Percentiles rank a stretch among this genome's conserved stretches.
Evolutionary conservation across 1,139 yeast genomes (phyloP).

Genomic region (Blastobotrys raffinosifermentans): DNA sequence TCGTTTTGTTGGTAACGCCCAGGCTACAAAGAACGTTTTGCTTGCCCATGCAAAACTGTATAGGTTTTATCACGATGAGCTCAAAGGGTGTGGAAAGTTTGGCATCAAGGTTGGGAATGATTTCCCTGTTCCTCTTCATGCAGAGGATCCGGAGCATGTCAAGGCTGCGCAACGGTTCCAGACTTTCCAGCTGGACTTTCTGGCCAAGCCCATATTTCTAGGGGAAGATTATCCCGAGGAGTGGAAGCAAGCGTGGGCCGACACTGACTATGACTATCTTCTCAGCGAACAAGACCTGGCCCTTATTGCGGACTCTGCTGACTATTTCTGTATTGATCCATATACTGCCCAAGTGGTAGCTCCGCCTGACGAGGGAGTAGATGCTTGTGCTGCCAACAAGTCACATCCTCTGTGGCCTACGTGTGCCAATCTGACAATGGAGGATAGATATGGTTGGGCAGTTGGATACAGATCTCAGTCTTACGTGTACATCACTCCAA

Average conservation of each 20-base stretch:
- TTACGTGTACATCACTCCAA: not conserved
- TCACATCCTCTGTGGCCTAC: not conserved
- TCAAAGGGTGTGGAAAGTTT: not conserved
- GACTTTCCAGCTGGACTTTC: not conserved
- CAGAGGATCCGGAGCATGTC: not conserved
- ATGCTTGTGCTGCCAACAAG: conserved; percentile 1
- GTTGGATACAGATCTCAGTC: not conserved
- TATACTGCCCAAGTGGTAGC: not conserved
- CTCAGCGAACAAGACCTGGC: not conserved
- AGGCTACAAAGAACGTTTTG: not conserved
- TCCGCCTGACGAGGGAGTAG: not conserved
- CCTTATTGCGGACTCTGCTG: not conserved
- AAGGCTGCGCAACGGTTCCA: not conserved
- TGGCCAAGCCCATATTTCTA: conserved; percentile 2
- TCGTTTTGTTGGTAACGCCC: conserved; percentile 30
- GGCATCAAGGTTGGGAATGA: conserved; percentile 1
- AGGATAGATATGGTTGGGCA: not conserved
- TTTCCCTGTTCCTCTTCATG: conserved; percentile 1
- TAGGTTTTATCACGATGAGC: not conserved
- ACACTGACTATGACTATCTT: not conserved
- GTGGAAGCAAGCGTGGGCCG: not conserved
- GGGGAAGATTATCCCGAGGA: conserved; percentile 3
- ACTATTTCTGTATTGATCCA: conserved; percentile 1
- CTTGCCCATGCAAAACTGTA: conserved; percentile 1
- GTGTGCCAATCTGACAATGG: not conserved